Conservation (phyloP, 2,329 filamentous ascomycete species). For the Mycosphaerelloides madeirae region DNA sequence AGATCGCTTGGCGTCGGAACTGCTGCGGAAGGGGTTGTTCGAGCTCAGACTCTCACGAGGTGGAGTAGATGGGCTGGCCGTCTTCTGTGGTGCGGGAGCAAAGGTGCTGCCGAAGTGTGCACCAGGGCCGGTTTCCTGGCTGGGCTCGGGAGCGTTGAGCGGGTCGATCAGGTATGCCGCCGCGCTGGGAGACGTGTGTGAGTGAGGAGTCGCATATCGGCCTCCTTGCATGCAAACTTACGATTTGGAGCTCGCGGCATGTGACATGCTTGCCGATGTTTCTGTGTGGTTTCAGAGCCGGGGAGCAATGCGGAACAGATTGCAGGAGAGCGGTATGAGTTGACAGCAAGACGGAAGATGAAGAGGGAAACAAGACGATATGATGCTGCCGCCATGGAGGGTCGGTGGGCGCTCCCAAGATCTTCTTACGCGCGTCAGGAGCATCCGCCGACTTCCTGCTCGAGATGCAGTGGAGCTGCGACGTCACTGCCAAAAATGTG, state of each 20-base stretch:
- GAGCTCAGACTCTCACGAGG: conserved; percentile 31
- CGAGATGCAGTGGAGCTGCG: too few species aligned
- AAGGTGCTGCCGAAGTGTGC: conserved; percentile 51
- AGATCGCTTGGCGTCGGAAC: conserved; percentile 18
- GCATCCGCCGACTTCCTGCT: too few species aligned
- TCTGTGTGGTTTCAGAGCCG: too few species aligned
- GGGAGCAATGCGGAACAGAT: too few species aligned
- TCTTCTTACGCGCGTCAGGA: too few species aligned
- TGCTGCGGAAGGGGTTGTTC: conserved; percentile 42
- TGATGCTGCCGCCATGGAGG: too few species aligned
- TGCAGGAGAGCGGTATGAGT: too few species aligned
- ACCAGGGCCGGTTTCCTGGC: conserved; percentile 62
- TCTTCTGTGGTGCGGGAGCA: conserved; percentile 26
- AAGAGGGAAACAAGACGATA: not conserved
- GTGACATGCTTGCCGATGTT: conserved; percentile 9
- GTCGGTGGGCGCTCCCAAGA: too few species aligned
- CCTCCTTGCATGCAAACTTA: conserved; percentile 12
- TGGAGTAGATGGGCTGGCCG: conserved; percentile 25
- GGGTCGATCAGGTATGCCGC: conserved; percentile 63
- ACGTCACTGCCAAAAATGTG: too few species aligned
- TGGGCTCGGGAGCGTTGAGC: conserved; percentile 62
- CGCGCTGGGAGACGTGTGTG: conserved; percentile 45
- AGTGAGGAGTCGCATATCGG: conserved; percentile 7
- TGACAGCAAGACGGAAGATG: not conserved
- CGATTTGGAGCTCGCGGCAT: conserved; percentile 16